Percentiles rank a stretch among this genome's conserved stretches.
These are phyloP conservation scores for Mucor velutinosus DNA, from an alignment of 371 early-diverging fungal genomes.

Conservation along the genomic window DNA sequence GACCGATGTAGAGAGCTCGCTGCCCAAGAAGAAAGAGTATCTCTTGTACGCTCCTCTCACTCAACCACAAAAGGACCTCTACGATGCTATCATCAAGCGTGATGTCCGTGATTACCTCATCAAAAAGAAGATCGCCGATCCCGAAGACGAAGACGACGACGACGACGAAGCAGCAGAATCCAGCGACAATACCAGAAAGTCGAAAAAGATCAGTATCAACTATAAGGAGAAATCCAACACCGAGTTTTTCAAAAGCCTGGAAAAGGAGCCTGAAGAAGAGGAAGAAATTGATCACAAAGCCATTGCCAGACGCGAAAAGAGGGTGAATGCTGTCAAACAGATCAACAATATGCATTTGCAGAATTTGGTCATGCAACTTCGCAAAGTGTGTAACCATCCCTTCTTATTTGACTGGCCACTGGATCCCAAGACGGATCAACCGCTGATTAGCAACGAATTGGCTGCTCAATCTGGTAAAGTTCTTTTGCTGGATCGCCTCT, in stretches of 20 bases:
- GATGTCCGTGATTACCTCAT: constrained; percentile 74
- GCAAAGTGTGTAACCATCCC: constrained; percentile 96
- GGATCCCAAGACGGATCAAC: constrained; percentile 52
- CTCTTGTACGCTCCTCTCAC: constrained; percentile 85
- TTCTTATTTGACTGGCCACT: constrained; percentile 85
- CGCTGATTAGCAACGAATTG: constrained; percentile 57
- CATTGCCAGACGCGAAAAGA: constrained; percentile 8
- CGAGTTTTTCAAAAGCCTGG: constrained; percentile 46
- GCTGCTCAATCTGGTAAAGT: constrained; percentile 85
- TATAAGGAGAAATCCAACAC: constrained; percentile 53
- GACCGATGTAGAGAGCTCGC: constrained; percentile 87
- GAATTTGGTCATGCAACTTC: constrained; percentile 90
- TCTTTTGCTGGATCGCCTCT: constrained; percentile 79
- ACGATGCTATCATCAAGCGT: constrained; percentile 80
- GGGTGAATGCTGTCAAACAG: constrained; percentile 35
- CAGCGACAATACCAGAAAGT: not conserved
- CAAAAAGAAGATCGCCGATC: constrained; percentile 43
- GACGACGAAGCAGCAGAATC: constrained; percentile 10
- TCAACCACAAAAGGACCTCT: constrained; percentile 78
- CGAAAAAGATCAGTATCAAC: constrained; percentile 28
- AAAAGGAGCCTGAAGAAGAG: constrained; percentile 29
- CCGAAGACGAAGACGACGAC: constrained; percentile 36
- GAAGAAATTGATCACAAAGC: not conserved
- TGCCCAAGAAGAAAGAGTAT: constrained; percentile 93
- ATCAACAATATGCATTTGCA: constrained; percentile 67